phyloP scores from a whole-genome alignment of 2,329 filamentous ascomycete species.

The Paraconiothyrium sp. region DNA sequence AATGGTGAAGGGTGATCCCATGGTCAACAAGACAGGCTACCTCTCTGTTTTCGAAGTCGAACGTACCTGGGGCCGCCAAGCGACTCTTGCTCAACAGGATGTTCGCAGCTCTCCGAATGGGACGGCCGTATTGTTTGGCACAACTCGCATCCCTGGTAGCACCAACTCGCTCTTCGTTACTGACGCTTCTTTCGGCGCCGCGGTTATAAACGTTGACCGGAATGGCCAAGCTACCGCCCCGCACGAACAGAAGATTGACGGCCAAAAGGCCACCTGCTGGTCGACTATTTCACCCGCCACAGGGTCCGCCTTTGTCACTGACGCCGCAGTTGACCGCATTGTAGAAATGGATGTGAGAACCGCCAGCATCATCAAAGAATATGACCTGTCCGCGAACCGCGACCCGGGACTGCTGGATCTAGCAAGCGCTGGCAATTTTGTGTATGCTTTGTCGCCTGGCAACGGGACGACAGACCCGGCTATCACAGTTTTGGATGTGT shows the following conservation, averaged over 20 bases:
- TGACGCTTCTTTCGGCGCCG: constrained; percentile 67
- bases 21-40: constrained; percentile 65
- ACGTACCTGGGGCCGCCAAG: not conserved
- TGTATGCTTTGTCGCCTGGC: constrained; percentile 67
- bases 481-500: constrained; percentile 54
- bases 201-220: constrained; percentile 56
- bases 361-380: constrained; percentile 56
- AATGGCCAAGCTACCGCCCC: constrained; percentile 38
- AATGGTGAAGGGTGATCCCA: constrained; percentile 69
- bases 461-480: constrained; percentile 54
- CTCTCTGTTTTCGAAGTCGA: constrained; percentile 61
- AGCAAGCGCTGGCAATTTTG: constrained; percentile 60
- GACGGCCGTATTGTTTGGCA: constrained; percentile 68
- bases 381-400: constrained; percentile 53
- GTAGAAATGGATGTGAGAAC: constrained; percentile 65
- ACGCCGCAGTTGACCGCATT: constrained; percentile 62
- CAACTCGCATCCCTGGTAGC: constrained; percentile 56
- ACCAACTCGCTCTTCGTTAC: constrained; percentile 60
- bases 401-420: constrained; percentile 67
- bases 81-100: constrained; percentile 30
- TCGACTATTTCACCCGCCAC: constrained; percentile 60
- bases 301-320: constrained; percentile 66
- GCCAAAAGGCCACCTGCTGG: constrained; percentile 69
- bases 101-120: constrained; percentile 58
- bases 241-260: constrained; percentile 54